Base-by-base conservation (phyloP, 176 grass and related monocot genomes). In the Eleusine indica region DNA sequence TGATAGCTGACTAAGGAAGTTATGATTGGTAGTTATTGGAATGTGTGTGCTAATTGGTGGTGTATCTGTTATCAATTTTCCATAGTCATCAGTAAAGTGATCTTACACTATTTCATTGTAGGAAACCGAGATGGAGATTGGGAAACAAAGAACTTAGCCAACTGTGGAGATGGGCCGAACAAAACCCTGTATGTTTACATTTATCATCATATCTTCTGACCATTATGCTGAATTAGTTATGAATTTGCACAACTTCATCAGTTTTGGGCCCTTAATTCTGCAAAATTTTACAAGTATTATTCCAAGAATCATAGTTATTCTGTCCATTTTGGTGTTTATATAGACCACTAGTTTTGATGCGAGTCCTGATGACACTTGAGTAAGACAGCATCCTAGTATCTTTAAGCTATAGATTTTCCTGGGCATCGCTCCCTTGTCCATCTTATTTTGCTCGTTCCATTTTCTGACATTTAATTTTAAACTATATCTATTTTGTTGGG, bases 151-250 rank as follows among this genome's bases (percentile, higher is more conserved):
- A 95, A 58, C 76, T 98, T 42, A 83, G 87, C n/a, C 92, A 98
- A 63, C 77, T 98, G 64, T 98, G 93, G 96, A 98, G 93, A 87
- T 95, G 93, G 96, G 93, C 93, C 47, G 96, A 98, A 86, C 91
- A 92, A 89, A 95, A 95, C 86, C 96, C 96, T 48, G 95, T 98
- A 91, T 62, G 92, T 89, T 56, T 66, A 66, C 48, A 32, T 77
- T 21, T 29, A 87, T 85, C 66, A 70, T 68, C 7, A 18, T 29
- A 85, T 85, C 51, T 66, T 69, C 29, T 18, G 49, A 54, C 60
- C 70, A 68, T 72, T 84, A 35, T 67, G 22, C 16, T 73, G 15
- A 15, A 8, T 63, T 66, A 67, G 7, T 8, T 61, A 32, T 82
- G 16, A 66, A 78, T 54, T 71, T 30, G 25, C 44, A 89, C 57